A percentile compares a stretch with the other conserved stretches of the same genome.
phyloP scores from a whole-genome alignment of 2,329 filamentous ascomycete species.

The Diaporthe vexans region DNA sequence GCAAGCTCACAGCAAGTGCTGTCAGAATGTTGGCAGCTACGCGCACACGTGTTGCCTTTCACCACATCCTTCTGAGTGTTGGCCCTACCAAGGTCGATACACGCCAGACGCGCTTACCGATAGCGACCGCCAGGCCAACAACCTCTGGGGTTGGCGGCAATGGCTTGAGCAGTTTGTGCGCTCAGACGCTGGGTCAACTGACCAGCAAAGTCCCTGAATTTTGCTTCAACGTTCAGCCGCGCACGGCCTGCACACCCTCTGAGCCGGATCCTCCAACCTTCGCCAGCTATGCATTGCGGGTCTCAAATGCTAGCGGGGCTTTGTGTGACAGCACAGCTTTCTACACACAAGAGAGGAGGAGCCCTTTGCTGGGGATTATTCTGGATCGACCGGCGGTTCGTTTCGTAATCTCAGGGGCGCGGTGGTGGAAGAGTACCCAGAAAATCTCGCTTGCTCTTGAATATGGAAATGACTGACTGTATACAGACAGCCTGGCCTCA shows the following conservation, averaged over 20 bases:
- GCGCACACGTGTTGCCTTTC: background rate
- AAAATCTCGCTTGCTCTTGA: constrained; percentile 20
- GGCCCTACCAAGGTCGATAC: background rate
- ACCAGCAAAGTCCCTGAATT: constrained; percentile 13
- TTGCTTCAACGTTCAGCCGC: constrained; percentile 20
- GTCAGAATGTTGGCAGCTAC: background rate
- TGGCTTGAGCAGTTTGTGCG: background rate
- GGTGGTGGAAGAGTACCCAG: constrained; percentile 3
- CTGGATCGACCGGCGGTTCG: background rate
- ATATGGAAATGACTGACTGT: background rate
- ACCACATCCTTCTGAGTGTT: background rate
- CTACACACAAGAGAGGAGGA: background rate
- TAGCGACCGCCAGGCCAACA: background rate
- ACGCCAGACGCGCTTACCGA: background rate
- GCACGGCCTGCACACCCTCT: constrained; percentile 15
- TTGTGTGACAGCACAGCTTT: constrained; percentile 1
- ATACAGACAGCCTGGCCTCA: constrained; percentile 17
- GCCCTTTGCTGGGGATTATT: background rate
- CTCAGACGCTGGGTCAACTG: constrained; percentile 21
- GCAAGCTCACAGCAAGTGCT: constrained; percentile 1
- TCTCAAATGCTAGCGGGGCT: constrained; percentile 11
- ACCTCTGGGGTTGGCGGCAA: background rate
- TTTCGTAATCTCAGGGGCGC: constrained; percentile 20
- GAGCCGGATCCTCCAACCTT: constrained; percentile 7
- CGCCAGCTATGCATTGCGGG: constrained; percentile 18